phyloP scores from a whole-genome alignment of 768 basidiomycete species.

The Rubroboletus satanas region DNA sequence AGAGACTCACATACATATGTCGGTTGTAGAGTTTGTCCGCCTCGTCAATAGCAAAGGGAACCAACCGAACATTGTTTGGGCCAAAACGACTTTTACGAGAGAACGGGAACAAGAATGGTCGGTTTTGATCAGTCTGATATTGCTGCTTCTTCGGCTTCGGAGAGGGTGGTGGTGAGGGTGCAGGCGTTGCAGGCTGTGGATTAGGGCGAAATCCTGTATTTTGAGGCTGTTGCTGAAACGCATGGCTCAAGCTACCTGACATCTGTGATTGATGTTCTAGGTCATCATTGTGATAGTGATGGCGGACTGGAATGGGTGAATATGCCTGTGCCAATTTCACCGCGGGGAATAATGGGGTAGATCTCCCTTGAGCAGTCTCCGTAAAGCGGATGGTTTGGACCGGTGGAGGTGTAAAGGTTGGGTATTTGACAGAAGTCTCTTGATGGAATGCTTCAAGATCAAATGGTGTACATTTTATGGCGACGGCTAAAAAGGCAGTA shows the following conservation, averaged over 20 bases:
- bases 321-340: slow-evolving; percentile 85
- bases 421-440: slow-evolving; percentile 94
- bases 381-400: slow-evolving; percentile 33
- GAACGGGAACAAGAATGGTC: slow-evolving; percentile 95
- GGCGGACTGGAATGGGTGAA: slow-evolving; percentile 88
- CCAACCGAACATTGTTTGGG: slow-evolving; percentile 56
- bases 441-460: slow-evolving; percentile 87
- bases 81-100: slow-evolving; percentile 56
- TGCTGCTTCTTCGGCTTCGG: slow-evolving; percentile 97
- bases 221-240: slow-evolving; percentile 35
- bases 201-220: slow-evolving; percentile 31
- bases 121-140: slow-evolving; percentile 93
- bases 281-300: slow-evolving; percentile 90
- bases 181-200: slow-evolving; percentile 82
- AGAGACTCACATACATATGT: slow-evolving; percentile 87
- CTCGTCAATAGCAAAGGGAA: slow-evolving; percentile 95
- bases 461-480: slow-evolving; percentile 85
- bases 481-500: slow-evolving; percentile 39
- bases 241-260: slow-evolving; percentile 32
- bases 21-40: slow-evolving; percentile 86
- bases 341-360: slow-evolving; percentile 38
- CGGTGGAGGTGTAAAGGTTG: slow-evolving; percentile 77
- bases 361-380: slow-evolving; percentile 25
- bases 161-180: slow-evolving; percentile 78
- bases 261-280: slow-evolving; percentile 48